Base-by-base conservation (phyloP, 352 stramenopile genomes). In the Globisporangium ultimum region DNA sequence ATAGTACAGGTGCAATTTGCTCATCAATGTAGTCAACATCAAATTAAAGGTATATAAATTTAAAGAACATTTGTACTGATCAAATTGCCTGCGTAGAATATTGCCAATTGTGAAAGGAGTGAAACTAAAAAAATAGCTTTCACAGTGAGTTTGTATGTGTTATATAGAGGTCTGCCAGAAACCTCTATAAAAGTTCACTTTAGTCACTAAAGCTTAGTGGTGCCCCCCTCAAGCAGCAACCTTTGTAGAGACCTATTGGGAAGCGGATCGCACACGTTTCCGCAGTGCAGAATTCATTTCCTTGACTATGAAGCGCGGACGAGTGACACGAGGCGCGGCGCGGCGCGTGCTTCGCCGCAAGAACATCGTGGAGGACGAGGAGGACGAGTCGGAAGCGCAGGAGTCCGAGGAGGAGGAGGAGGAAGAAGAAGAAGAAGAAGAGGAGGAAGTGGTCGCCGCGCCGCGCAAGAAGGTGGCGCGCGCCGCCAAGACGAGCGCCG, bases 351-450 rank as follows among this genome's bases (percentile, higher is more conserved):
- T 90, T 60, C 77, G 84, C 8, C 79, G 84, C 24, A 90, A 88
- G 58, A 93, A 91, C 58, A 60, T 93, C 34, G 81, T 93, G 38
- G 65, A 83, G 22, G 80, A 90, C 52, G 78, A 88, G 21, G 63
- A 75, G n/a, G 71, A 65, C 0, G 67, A 63, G 9, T 62, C 51
- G 13, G 68, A 55, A 7, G 56, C 60, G 21, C 50, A 58, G 3
- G 58, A 66, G 13, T 57, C 55, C 24, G n/a, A n/a, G n/a, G n/a
- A n/a, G 18, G 56, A 71, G 0, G 54, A 56, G 5, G 53, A 57
- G 21, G 69, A 65, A 34, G 56, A 70, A 32, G 64, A 71, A 12
- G 70, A 75, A 0, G 69, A 71, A 2, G 61, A 71, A 5, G 66
- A 74, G 32, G 55, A 69, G 47, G 40, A 45, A n/a, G 40, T n/a